phyloP scores from a whole-genome alignment of 2,329 filamentous ascomycete species.

The Sordariomycetes sp. region DNA sequence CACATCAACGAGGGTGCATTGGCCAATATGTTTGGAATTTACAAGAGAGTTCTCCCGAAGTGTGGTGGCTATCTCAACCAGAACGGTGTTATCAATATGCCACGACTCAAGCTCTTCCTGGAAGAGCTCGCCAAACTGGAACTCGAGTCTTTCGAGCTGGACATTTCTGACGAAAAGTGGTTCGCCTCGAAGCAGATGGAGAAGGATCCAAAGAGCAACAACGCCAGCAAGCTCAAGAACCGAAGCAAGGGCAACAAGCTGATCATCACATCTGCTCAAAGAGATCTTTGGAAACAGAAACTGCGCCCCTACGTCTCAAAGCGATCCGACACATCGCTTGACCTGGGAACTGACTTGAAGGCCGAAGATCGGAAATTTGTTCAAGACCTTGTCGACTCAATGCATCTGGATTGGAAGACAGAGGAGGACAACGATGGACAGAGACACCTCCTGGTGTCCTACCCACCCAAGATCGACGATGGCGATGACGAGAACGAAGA shows the following conservation, averaged over 20 bases:
- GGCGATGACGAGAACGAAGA: conserved; percentile 58
- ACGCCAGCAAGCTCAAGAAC: conserved; percentile 35
- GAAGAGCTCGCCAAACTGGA: conserved; percentile 84
- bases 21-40: conserved; percentile 94
- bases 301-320: conserved; percentile 77
- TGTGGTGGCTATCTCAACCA: conserved; percentile 96
- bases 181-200: conserved; percentile 76
- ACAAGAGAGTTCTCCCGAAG: conserved; percentile 81
- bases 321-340: conserved; percentile 53
- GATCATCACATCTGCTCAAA: conserved; percentile 70
- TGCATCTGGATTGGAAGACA: conserved; percentile 49
- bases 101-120: conserved; percentile 67
- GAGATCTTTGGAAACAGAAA: conserved; percentile 67
- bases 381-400: conserved; percentile 66
- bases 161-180: conserved; percentile 84
- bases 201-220: conserved; percentile 50
- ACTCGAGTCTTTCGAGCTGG: conserved; percentile 84
- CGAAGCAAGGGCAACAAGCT: conserved; percentile 49
- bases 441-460: conserved; percentile 41
- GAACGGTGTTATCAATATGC: conserved; percentile 81
- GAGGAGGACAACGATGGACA: conserved; percentile 46
- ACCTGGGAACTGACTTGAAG: conserved; percentile 64
- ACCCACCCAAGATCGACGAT: conserved; percentile 42
- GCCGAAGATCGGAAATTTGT: conserved; percentile 90
- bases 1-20: conserved; percentile 98